Percentiles rank a stretch among this genome's conserved stretches.
phyloP scores from a whole-genome alignment of 768 basidiomycete genomes.

The Coprinellus micaceus region DNA sequence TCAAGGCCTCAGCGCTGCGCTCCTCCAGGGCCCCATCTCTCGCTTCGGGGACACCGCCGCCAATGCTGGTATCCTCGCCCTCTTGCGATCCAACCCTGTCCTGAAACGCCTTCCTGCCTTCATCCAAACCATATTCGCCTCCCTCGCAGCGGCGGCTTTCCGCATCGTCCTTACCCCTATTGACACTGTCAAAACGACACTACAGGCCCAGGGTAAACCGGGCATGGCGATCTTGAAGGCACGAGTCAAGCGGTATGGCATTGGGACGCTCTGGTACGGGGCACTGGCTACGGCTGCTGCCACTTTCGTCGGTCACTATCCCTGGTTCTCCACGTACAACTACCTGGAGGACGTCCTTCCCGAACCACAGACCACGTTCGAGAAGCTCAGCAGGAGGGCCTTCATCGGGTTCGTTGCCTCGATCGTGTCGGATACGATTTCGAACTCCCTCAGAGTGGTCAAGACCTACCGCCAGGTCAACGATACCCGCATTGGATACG shows the following conservation, averaged over 20 bases:
- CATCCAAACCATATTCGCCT: constrained; percentile 78
- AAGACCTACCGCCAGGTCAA: constrained; percentile 96
- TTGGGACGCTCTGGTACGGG: constrained; percentile 84
- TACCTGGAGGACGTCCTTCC: constrained; percentile 67
- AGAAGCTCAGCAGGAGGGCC: constrained; percentile 74
- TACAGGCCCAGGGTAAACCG: constrained; percentile 83
- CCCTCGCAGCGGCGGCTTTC: constrained; percentile 75
- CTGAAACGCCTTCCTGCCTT: constrained; percentile 58
- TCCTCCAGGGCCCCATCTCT: constrained; percentile 78
- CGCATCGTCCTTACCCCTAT: constrained; percentile 90
- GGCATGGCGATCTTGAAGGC: constrained; percentile 64
- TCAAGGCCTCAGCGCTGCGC: constrained; percentile 80
- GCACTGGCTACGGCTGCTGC: constrained; percentile 90
- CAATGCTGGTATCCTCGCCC: constrained; percentile 86
- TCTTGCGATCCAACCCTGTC: constrained; percentile 73
- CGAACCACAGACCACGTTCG: constrained; percentile 41
- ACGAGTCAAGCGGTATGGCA: constrained; percentile 71
- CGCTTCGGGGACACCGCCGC: constrained; percentile 96
- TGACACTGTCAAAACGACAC: constrained; percentile 92
- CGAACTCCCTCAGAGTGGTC: constrained; percentile 86
- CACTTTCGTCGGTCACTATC: constrained; percentile 91
- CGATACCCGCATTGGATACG: constrained; percentile 74
- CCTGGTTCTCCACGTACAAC: constrained; percentile 90
- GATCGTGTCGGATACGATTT: constrained; percentile 78
- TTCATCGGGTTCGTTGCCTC: constrained; percentile 91